phyloP scores from a whole-genome alignment of 495 filamentous ascomycete species.

The Podospora pseudocomata region DNA sequence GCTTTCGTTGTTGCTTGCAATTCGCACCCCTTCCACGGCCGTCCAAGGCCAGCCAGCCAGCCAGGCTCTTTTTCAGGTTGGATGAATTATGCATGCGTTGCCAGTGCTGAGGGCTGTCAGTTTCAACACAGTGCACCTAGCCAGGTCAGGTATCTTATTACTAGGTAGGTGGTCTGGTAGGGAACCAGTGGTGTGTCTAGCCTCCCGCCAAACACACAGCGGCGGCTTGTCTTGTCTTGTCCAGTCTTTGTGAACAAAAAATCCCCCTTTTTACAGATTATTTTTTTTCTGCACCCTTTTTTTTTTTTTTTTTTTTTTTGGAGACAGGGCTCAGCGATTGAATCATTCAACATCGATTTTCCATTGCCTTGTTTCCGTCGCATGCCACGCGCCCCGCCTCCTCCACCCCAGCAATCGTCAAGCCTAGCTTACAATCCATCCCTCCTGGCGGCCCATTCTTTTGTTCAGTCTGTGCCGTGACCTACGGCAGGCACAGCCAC shows the following conservation, averaged over 20 bases:
- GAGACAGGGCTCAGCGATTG: neutral
- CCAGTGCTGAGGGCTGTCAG: neutral
- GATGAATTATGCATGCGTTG: neutral
- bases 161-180: too few relatives aligned
- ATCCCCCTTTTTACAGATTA: constrained; percentile 22
- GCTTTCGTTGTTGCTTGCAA: neutral
- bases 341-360: neutral
- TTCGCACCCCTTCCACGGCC: constrained; percentile 14
- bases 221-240: constrained; percentile 26
- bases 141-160: too few relatives aligned
- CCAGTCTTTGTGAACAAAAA: constrained; percentile 15
- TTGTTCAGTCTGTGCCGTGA: constrained; percentile 16
- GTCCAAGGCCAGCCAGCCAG: neutral
- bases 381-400: constrained; percentile 12
- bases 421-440: neutral
- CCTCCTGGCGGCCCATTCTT: constrained; percentile 10
- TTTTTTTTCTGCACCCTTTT: constrained; percentile 26
- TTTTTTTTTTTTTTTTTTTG: constrained; percentile 14
- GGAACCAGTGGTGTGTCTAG: constrained; percentile 9
- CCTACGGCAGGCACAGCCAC: constrained; percentile 21
- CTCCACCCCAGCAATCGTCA: constrained; percentile 13
- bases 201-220: constrained; percentile 15
- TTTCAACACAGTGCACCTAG: neutral
- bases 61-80: neutral
- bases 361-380: constrained; percentile 15